Conservation (phyloP, 2,329 filamentous ascomycete species). For the Fusarium sp. region DNA sequence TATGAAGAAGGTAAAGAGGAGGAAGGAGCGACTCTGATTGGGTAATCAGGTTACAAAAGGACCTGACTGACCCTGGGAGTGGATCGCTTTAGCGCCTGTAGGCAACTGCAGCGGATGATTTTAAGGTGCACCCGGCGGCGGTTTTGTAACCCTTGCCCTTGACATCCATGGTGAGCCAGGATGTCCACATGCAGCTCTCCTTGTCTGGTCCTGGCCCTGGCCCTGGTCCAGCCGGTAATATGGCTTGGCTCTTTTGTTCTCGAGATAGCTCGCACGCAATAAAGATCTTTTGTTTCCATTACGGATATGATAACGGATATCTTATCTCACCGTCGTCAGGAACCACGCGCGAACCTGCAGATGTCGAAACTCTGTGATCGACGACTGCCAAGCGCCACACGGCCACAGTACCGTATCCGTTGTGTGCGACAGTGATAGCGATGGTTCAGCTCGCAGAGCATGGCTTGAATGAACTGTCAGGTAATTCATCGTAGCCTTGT, state of each 20-base stretch:
- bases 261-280: slow-evolving; percentile 39
- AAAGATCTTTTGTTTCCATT: slow-evolving; percentile 44
- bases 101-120: slow-evolving; percentile 45
- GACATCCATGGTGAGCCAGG: slow-evolving; percentile 6
- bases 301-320: slow-evolving; percentile 41
- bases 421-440: slow-evolving; percentile 4
- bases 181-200: slow-evolving; percentile 23
- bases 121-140: slow-evolving; percentile 47
- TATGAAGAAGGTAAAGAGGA: slow-evolving; percentile 22
- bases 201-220: slow-evolving; percentile 17
- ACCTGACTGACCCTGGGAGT: slow-evolving; percentile 44
- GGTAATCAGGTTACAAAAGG: slow-evolving; percentile 39
- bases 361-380: slow-evolving; percentile 26
- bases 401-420: neutral
- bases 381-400: slow-evolving; percentile 11
- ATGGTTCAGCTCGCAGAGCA: neutral
- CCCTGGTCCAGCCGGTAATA: neutral
- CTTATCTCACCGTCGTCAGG: slow-evolving; percentile 40
- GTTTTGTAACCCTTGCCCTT: slow-evolving; percentile 34
- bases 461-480: neutral
- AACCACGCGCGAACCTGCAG: slow-evolving; percentile 31
- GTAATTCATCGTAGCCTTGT: slow-evolving; percentile 32
- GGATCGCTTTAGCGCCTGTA: slow-evolving; percentile 46
- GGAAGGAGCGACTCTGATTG: slow-evolving; percentile 17
- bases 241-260: slow-evolving; percentile 36